These are phyloP conservation scores for Dendryphion nanum DNA, from an alignment of 2,329 filamentous ascomycete genomes.

Conservation along the genomic window DNA sequence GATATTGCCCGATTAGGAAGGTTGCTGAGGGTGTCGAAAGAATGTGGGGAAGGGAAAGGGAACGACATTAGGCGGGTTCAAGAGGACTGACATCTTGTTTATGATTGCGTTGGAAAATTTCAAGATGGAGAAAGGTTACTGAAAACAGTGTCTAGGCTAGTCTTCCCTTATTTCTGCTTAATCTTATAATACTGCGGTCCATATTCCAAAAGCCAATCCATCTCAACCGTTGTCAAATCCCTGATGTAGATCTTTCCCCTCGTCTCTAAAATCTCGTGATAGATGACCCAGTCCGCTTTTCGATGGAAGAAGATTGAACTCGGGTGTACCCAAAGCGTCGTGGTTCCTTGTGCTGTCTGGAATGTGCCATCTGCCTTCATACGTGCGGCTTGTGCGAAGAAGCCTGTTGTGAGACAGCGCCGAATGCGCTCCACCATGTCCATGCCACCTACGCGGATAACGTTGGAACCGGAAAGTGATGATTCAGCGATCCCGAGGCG, in stretches of 20 bases:
- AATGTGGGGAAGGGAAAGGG: too few species aligned
- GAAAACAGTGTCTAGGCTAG: too few species aligned
- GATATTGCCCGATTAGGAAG: too few species aligned
- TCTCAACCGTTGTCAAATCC: conserved; percentile 91
- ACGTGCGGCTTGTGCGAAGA: conserved; percentile 87
- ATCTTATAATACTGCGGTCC: conserved; percentile 63
- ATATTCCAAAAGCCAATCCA: conserved; percentile 87
- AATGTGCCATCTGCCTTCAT: conserved; percentile 95
- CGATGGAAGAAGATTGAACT: conserved; percentile 94
- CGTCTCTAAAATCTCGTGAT: conserved; percentile 90
- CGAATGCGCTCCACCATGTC: conserved; percentile 71
- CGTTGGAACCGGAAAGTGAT: conserved; percentile 52
- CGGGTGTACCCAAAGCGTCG: conserved; percentile 81
- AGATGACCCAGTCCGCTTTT: conserved; percentile 95
- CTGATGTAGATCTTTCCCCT: conserved; percentile 84
- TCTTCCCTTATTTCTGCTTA: conserved; percentile 18
- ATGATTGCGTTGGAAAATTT: too few species aligned
- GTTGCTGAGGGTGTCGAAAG: too few species aligned
- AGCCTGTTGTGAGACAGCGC: conserved; percentile 82
- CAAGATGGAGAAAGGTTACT: too few species aligned
- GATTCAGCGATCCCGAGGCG: conserved; percentile 68
- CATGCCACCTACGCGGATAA: conserved; percentile 41
- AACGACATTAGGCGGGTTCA: too few species aligned
- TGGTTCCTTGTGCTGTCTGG: conserved; percentile 76
- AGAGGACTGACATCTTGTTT: too few species aligned